Evolutionary conservation across 2,329 filamentous ascomycete species (phyloP).

Genomic region (Myrmaecium sp.): DNA sequence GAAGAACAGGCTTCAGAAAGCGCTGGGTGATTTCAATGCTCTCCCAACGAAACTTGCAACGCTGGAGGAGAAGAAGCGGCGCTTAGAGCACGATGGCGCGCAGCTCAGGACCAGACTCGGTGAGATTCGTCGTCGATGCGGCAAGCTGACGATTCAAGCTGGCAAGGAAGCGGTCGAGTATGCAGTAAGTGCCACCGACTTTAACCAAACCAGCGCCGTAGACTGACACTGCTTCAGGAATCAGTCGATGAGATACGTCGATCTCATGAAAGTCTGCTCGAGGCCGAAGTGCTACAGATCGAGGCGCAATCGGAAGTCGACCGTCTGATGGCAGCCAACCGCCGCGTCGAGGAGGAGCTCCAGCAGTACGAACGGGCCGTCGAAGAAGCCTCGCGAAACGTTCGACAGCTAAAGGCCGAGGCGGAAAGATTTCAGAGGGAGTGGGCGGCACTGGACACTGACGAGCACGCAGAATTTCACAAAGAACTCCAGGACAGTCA

Average conservation of each 20-base stretch:
- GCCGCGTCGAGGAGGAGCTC: conserved; percentile 37
- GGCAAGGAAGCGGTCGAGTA: conserved; percentile 33
- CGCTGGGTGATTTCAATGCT: conserved; percentile 44
- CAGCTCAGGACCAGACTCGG: not conserved
- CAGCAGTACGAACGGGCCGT: conserved; percentile 29
- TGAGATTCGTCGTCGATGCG: conserved; percentile 3
- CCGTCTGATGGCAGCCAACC: conserved; percentile 49
- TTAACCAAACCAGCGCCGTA: not conserved
- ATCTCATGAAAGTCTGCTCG: conserved; percentile 46
- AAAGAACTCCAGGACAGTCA: conserved; percentile 10
- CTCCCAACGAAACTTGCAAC: conserved; percentile 57
- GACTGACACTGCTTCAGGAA: conserved; percentile 24
- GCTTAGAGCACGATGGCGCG: not conserved
- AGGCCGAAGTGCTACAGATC: conserved; percentile 52
- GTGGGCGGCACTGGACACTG: conserved; percentile 15
- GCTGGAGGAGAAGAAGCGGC: conserved; percentile 11
- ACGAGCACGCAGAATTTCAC: conserved; percentile 9
- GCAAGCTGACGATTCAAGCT: conserved; percentile 8
- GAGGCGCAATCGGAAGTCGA: conserved; percentile 72
- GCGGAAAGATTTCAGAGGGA: conserved; percentile 9
- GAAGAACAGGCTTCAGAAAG: conserved; percentile 51
- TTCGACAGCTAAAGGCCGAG: conserved; percentile 22
- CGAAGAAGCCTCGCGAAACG: conserved; percentile 19
- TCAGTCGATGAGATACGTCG: conserved; percentile 45
- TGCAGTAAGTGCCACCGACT: conserved; percentile 29